Evolutionary conservation across 2,329 filamentous ascomycete species (phyloP), one percentile per base, ranked within the genome.

Genomic region (Xylaria sp.): DNA sequence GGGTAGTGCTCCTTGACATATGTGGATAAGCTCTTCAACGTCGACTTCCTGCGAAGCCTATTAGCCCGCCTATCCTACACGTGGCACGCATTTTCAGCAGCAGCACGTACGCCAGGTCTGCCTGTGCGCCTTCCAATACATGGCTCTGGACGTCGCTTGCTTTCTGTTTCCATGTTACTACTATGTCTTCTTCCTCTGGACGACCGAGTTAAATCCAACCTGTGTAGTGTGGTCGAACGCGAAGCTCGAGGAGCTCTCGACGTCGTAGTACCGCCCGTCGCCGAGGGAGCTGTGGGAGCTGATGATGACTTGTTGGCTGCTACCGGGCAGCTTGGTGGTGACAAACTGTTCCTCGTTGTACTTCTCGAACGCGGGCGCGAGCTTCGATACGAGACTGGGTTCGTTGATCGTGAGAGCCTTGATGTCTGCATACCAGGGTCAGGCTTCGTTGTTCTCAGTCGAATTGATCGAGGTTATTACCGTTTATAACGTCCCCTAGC

Each of bases 261-360:
- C 84, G 72, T 99, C 94, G 76, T 88, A 97, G 79, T 97, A 99
- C 64, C 91, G 83, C 44, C 87, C 89, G 63, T 85, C 84, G 22
- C 88, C 91, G 38, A 97, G 78, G 45, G 86, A 85, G 75, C 93
- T 97, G 78, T 95, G 88, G 52, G 86, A 81, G 79, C 91, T 97
- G 70, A 99, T 82, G 62, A 97, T 83, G 59, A 95, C 91, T 75
- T 88, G 76, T 72, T 91, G 86, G 72, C 86, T 93, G 70, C 89
- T 85, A 24, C 92, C 92, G 0, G 93, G 93, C 51, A 99, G 84
- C 80, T 95, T 96, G 58, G 91, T 88, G 16, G 92, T 92, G 44
- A 86, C 77, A 72, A 97, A 89, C 74, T 99, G 94, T 74, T 92
- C 89, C 75, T 99, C 93, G 67, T 97, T 97, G 82, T 99, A 97